Evolutionary conservation across 805 yeast genomes (phyloP).

Genomic region (Debaryomyces castellii): DNA sequence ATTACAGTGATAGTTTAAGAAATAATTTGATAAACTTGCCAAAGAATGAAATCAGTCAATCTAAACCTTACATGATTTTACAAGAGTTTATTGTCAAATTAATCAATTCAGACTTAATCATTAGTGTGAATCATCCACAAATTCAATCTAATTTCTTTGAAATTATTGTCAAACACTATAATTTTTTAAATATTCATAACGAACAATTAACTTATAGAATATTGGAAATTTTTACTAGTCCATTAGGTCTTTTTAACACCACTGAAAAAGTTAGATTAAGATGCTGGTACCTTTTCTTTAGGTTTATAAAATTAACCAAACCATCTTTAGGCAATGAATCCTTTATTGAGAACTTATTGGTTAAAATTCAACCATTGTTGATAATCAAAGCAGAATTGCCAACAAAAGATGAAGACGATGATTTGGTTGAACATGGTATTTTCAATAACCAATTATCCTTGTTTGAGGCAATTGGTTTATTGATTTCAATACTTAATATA

Average conservation of each 20-base stretch:
- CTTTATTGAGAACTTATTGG: constrained; percentile 54
- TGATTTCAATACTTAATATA: constrained; percentile 50
- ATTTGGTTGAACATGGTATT: constrained; percentile 45
- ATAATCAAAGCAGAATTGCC: constrained; percentile 59
- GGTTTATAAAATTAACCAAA: constrained; percentile 76
- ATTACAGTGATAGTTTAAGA: constrained; percentile 75
- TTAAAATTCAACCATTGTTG: constrained; percentile 61
- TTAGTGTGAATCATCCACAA: constrained; percentile 66
- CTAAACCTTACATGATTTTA: constrained; percentile 64
- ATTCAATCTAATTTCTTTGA: constrained; percentile 84
- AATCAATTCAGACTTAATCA: constrained; percentile 47
- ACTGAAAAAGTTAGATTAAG: constrained; percentile 75
- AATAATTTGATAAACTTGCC: constrained; percentile 73
- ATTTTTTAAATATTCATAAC: constrained; percentile 49
- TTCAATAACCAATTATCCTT: constrained; percentile 80
- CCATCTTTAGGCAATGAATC: constrained; percentile 49
- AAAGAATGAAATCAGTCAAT: constrained; percentile 60
- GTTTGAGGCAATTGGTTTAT: constrained; percentile 82
- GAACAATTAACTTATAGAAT: constrained; percentile 58
- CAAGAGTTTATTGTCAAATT: constrained; percentile 60
- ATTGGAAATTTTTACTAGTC: constrained; percentile 75
- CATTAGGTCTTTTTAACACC: constrained; percentile 76
- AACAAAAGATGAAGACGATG: constrained; percentile 56
- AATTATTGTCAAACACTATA: constrained; percentile 74
- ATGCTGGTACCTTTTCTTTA: constrained; percentile 86